Evolutionary conservation across 106 monocot species (phyloP).

Genomic region (Apostasia shenzhenica): DNA sequence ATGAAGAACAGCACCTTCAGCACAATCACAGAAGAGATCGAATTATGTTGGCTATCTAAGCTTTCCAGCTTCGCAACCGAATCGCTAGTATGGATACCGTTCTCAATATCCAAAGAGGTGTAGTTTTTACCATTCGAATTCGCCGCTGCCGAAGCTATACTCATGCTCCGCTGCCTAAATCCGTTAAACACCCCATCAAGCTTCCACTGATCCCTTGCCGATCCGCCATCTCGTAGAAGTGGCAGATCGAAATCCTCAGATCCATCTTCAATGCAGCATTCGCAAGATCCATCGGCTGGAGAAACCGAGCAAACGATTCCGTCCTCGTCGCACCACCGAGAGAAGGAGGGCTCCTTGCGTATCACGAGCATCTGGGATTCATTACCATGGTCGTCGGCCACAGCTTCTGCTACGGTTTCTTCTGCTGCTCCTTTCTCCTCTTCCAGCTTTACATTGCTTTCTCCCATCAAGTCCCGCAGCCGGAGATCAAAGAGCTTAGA

Average conservation of each 20-base stretch:
- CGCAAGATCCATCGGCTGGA: slow-evolving; percentile 9
- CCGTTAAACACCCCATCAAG: slow-evolving; percentile 9
- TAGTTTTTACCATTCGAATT: slow-evolving; percentile 12
- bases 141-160: not conserved
- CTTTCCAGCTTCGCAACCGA: slow-evolving; percentile 21
- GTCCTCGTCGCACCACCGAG: slow-evolving; percentile 55
- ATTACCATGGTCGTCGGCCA: not conserved
- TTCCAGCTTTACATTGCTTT: slow-evolving; percentile 1
- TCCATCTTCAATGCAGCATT: slow-evolving; percentile 4
- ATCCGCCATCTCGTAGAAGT: slow-evolving; percentile 16
- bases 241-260: slow-evolving; percentile 52
- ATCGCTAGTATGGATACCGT: slow-evolving; percentile 11
- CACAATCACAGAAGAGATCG: slow-evolving; percentile 35
- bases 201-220: not conserved
- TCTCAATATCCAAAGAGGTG: slow-evolving; percentile 55
- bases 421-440: not conserved
- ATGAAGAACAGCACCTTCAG: slow-evolving; percentile 63
- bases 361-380: slow-evolving; percentile 5
- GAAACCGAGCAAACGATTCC: slow-evolving; percentile 4
- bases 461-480: not conserved
- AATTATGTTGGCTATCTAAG: slow-evolving; percentile 3
- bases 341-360: slow-evolving; percentile 62
- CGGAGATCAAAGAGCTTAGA: not conserved
- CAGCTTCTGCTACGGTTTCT: not conserved
- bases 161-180: slow-evolving; percentile 31